Evolutionary conservation across 169 alveolate genomes (phyloP).

Genomic region (Plasmodium sp.): DNA sequence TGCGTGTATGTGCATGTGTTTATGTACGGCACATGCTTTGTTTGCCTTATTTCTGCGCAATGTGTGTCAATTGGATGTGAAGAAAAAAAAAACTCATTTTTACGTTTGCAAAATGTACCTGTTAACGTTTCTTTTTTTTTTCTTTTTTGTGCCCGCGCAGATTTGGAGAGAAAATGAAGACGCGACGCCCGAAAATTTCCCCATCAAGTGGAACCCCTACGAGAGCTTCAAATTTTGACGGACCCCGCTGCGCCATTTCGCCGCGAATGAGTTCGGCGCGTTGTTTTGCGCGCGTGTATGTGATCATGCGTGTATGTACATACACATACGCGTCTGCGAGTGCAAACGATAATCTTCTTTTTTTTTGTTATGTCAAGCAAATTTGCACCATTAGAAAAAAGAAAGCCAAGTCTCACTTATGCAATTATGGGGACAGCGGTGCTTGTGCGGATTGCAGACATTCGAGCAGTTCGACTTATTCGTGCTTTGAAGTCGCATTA

Average conservation of each 20-base stretch:
- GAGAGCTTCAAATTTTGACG: conserved; percentile 75
- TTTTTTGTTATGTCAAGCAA: neutral
- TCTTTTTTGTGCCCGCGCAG: neutral
- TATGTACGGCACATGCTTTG: neutral
- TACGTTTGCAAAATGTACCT: neutral
- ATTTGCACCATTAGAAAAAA: neutral
- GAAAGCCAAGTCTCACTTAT: neutral
- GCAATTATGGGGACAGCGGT: neutral
- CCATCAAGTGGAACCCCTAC: conserved; percentile 83
- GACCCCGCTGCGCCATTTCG: neutral
- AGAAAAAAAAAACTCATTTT: neutral
- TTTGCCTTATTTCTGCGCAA: neutral
- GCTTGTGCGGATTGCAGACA: neutral
- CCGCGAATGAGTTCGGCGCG: neutral
- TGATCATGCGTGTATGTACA: neutral
- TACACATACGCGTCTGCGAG: neutral
- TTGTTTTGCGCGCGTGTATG: neutral
- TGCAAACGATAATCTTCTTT: neutral
- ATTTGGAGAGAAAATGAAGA: conserved; percentile 83
- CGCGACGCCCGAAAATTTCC: conserved; percentile 85
- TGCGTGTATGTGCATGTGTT: neutral
- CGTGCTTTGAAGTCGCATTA: neutral
- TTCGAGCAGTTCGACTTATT: neutral
- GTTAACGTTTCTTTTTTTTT: neutral
- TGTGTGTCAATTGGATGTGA: neutral